Evolutionary conservation across 306 rosid species (phyloP), one percentile per base, ranked within the genome.

Genomic region (Erythrophleum fordii): DNA sequence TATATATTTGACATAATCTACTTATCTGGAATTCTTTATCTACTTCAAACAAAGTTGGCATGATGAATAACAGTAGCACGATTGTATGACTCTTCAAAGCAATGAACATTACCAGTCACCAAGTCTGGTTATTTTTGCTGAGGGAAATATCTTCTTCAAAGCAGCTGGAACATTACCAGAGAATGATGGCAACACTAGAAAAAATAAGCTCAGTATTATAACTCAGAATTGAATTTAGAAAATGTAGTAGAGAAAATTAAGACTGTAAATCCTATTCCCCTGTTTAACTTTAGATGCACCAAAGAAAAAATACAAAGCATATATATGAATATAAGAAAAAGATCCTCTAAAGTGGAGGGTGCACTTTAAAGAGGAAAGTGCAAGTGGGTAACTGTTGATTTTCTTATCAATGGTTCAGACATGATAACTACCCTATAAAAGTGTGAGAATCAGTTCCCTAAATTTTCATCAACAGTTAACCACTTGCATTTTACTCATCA

Each of bases 111-210:
- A 95, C 99, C 99, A 95, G 79, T 89, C 92, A 46, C 99, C 97
- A 26, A 95, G 97, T 86, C 92, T 93, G n/a, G 93, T 90, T 85
- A 95, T 95, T 82, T 89, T 90, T 58, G 97, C 99, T 1, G 92
- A 87, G 76, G 97, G 97, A 85, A 82, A 89, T 55, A 85, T 87
- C 86, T 87, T 90, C 48, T 61, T 76, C 91, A 95, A 86, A 52
- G 92, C 86, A 59, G 87, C 95, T 48, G 97, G 99, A 75, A 93
- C 94, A 82, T 95, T 95, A 86, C 99, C 99, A 58, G 99, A 90
- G 89, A 95, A 95, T 70, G 98, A 89, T 35, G 98, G 97, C 69
- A 95, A 84, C 81, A 95, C 99, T 95, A 87, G 55, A 84, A 82
- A 34, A 88, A 53, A 71, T 69, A 84, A 78, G 53, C 20, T 73